Evolutionary conservation across 2,329 filamentous ascomycete genomes (phyloP).

Genomic region (Corniculantispora saksenae): DNA sequence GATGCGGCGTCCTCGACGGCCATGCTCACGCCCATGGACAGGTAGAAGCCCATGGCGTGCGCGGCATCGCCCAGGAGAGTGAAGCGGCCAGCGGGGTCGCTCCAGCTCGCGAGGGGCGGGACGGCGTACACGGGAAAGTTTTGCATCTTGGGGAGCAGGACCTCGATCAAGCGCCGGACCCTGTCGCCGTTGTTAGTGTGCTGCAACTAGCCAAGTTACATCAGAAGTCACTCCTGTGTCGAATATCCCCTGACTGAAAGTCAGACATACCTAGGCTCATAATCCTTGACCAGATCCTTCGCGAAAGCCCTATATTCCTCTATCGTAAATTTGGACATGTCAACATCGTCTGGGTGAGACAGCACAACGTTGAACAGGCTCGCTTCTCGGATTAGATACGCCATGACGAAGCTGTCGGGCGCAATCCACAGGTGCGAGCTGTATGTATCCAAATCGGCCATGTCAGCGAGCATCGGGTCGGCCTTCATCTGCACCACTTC

Average conservation of each 20-base stretch:
- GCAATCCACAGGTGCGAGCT: slow-evolving; percentile 37
- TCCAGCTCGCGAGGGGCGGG: slow-evolving; percentile 21
- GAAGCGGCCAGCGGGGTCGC: slow-evolving; percentile 21
- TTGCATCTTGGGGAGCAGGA: slow-evolving; percentile 20
- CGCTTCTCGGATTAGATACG: slow-evolving; percentile 42
- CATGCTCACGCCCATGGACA: slow-evolving; percentile 26
- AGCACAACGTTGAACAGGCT: slow-evolving; percentile 47
- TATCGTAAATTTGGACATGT: slow-evolving; percentile 19
- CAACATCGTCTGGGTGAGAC: slow-evolving; percentile 37
- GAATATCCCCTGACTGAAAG: not conserved
- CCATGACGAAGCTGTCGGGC: slow-evolving; percentile 44
- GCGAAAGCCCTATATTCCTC: slow-evolving; percentile 19
- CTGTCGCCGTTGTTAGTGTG: slow-evolving; percentile 5
- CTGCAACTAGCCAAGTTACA: not conserved
- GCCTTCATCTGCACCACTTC: slow-evolving; percentile 37
- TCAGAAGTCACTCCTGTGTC: no score
- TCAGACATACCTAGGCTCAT: slow-evolving; percentile 6
- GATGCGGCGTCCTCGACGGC: slow-evolving; percentile 26
- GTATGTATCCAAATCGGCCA: slow-evolving; percentile 32
- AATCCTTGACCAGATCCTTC: slow-evolving; percentile 8
- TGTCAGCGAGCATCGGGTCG: slow-evolving; percentile 36
- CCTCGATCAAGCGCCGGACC: slow-evolving; percentile 19
- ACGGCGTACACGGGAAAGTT: slow-evolving; percentile 24
- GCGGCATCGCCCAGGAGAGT: slow-evolving; percentile 23
- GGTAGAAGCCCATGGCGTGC: slow-evolving; percentile 26